These are phyloP conservation scores for Pythium myriotylum DNA, from an alignment of 352 stramenopile species.

Conservation along the genomic window DNA sequence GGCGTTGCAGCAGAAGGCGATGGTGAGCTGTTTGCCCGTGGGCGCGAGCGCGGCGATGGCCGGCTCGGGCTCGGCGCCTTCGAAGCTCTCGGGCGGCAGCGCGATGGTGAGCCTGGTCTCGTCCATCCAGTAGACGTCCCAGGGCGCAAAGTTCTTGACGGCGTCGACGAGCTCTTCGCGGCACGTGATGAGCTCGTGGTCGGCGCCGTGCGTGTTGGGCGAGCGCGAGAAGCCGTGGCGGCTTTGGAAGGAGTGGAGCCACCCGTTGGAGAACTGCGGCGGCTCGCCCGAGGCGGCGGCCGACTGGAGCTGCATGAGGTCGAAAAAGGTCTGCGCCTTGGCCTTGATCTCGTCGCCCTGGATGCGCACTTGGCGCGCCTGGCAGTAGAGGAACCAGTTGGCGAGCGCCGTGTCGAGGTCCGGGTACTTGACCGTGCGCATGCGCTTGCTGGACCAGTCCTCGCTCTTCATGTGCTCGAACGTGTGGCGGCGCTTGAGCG, in stretches of 20 bases:
- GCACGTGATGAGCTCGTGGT: constrained; percentile 49
- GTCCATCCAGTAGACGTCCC: constrained; percentile 79
- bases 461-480: constrained; percentile 80
- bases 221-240: constrained; percentile 66
- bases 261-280: constrained; percentile 84
- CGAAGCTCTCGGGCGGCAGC: constrained; percentile 11
- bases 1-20: constrained; percentile 65
- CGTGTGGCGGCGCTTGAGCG: constrained; percentile 70
- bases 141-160: constrained; percentile 43
- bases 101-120: constrained; percentile 64
- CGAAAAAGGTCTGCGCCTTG: constrained; percentile 71
- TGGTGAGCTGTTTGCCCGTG: constrained; percentile 43
- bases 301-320: constrained; percentile 50
- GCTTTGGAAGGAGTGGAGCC: constrained; percentile 82
- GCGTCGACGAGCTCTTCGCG: constrained; percentile 48
- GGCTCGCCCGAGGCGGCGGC: constrained; percentile 21
- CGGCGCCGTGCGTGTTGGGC: constrained; percentile 24
- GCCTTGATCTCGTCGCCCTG: constrained; percentile 77
- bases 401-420: constrained; percentile 78
- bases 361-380: constrained; percentile 55
- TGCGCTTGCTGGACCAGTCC: constrained; percentile 74
- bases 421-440: constrained; percentile 75
- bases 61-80: not conserved
- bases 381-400: constrained; percentile 82
- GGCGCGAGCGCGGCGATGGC: not conserved